Conservation (phyloP, 2,329 filamentous ascomycete species). For the Colletotrichum sojae region DNA sequence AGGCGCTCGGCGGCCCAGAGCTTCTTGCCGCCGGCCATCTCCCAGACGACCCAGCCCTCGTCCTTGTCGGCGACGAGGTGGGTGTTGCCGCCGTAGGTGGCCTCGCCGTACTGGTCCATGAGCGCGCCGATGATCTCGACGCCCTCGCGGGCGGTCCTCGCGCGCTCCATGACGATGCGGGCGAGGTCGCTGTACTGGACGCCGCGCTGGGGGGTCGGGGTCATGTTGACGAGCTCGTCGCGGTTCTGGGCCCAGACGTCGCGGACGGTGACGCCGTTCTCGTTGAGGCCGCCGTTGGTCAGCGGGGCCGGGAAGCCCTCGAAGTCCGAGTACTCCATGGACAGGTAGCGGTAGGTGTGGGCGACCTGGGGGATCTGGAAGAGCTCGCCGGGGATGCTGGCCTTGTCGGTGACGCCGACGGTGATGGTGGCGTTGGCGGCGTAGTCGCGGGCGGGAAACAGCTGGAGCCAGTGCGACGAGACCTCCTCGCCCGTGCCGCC, state of each 20-base stretch:
- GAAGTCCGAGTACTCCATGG: conserved; percentile 53
- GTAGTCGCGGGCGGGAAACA: conserved; percentile 59
- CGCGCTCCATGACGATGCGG: conserved; percentile 56
- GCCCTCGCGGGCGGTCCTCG: conserved; percentile 56
- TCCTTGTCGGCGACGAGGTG: conserved; percentile 56
- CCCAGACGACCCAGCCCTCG: conserved; percentile 49
- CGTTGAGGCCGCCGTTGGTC: conserved; percentile 60
- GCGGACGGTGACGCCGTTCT: conserved; percentile 56
- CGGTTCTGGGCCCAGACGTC: conserved; percentile 58
- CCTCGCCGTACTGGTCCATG: conserved; percentile 56
- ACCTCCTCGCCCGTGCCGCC: conserved; percentile 64
- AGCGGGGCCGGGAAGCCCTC: conserved; percentile 59
- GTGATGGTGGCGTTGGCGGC: conserved; percentile 56
- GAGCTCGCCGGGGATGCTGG: conserved; percentile 51
- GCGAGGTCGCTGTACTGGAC: conserved; percentile 59
- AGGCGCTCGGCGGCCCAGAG: conserved; percentile 48
- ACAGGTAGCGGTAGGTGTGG: conserved; percentile 47
- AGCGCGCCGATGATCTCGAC: conserved; percentile 57
- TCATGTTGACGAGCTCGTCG: conserved; percentile 56
- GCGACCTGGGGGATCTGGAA: conserved; percentile 45
- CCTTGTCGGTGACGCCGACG: conserved; percentile 57
- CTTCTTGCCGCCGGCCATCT: conserved; percentile 46
- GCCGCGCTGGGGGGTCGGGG: conserved; percentile 56
- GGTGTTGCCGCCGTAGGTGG: conserved; percentile 59
- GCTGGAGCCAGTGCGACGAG: conserved; percentile 61